These are phyloP conservation scores for Osmanthus fragrans DNA, from an alignment of 257 asterid species.

Conservation along the genomic window DNA sequence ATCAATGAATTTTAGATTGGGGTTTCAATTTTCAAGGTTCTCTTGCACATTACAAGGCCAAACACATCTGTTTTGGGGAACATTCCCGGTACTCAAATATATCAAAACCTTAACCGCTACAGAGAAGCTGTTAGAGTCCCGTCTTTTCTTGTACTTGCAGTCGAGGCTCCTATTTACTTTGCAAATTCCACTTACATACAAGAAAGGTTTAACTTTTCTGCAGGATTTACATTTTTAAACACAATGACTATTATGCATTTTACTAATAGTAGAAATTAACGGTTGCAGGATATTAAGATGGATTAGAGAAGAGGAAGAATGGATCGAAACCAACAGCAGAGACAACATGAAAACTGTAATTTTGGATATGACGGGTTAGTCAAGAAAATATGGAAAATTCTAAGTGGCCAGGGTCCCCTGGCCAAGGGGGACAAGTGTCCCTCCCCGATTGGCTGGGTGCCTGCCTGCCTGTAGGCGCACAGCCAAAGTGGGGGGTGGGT, in stretches of 20 bases:
- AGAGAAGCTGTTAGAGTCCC: constrained; percentile 70
- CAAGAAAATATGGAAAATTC: not conserved
- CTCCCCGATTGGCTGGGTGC: too few species aligned
- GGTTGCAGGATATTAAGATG: constrained; percentile 64
- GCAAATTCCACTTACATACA: constrained; percentile 84
- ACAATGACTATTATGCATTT: too few species aligned
- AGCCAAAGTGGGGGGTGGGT: too few species aligned
- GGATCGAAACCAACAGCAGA: constrained; percentile 46
- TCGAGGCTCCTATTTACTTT: constrained; percentile 87
- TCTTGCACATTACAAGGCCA: constrained; percentile 94
- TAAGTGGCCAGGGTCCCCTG: too few species aligned
- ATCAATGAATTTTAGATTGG: constrained; percentile 53
- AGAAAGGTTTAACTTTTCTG: constrained; percentile 56
- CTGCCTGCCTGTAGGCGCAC: too few species aligned
- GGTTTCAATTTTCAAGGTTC: constrained; percentile 87
- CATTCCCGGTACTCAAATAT: constrained; percentile 78
- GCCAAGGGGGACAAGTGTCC: too few species aligned
- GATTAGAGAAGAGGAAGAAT: constrained; percentile 92
- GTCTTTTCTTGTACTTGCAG: constrained; percentile 59
- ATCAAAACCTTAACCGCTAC: constrained; percentile 65
- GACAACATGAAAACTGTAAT: constrained; percentile 61
- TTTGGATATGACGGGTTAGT: constrained; percentile 85
- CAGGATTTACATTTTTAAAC: not conserved
- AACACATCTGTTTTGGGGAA: constrained; percentile 69
- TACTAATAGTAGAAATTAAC: not conserved